Conservation (phyloP, 495 filamentous ascomycete species). For the Hypoxylon intermedium region DNA sequence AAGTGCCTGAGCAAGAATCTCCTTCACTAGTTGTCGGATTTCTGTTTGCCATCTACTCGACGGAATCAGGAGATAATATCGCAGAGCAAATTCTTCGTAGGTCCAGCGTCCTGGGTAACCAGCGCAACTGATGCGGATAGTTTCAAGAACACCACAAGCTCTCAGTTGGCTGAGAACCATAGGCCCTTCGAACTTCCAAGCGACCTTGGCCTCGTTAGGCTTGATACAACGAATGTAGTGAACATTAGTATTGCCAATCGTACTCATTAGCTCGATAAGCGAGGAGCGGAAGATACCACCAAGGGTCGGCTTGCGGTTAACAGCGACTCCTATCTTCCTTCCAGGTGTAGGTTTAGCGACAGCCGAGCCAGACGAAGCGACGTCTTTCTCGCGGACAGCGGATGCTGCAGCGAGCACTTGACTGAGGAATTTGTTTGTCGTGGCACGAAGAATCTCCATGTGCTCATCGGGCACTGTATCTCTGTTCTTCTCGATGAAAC, state of each 20-base stretch:
- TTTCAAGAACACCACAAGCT: conserved; percentile 98
- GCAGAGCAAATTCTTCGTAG: conserved; percentile 96
- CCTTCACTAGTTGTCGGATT: conserved; percentile 90
- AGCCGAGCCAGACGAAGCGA: conserved; percentile 68
- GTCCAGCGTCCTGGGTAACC: conserved; percentile 99
- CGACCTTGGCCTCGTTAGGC: conserved; percentile 94
- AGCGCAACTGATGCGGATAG: conserved; percentile 95
- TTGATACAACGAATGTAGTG: conserved; percentile 99
- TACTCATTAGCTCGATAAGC: conserved; percentile 96
- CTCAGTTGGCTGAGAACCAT: conserved; percentile 98
- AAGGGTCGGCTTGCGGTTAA: conserved; percentile 94
- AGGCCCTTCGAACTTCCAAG: conserved; percentile 98
- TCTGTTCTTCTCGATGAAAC: conserved; percentile 99
- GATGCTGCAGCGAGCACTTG: conserved; percentile 87
- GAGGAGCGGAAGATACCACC: conserved; percentile 99
- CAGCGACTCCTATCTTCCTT: conserved; percentile 85
- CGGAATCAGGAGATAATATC: conserved; percentile 98
- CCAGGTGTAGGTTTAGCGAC: conserved; percentile 74
- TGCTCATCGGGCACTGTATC: conserved; percentile 99
- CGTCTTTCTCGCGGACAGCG: conserved; percentile 87
- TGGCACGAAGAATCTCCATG: conserved; percentile 85
- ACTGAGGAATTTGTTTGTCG: conserved; percentile 83
- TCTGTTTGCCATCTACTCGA: conserved; percentile 91
- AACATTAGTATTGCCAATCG: conserved; percentile 96
- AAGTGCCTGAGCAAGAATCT: conserved; percentile 88